Evolutionary conservation across 2,329 filamentous ascomycete species (phyloP).

Genomic region (Fusarium chaquense): DNA sequence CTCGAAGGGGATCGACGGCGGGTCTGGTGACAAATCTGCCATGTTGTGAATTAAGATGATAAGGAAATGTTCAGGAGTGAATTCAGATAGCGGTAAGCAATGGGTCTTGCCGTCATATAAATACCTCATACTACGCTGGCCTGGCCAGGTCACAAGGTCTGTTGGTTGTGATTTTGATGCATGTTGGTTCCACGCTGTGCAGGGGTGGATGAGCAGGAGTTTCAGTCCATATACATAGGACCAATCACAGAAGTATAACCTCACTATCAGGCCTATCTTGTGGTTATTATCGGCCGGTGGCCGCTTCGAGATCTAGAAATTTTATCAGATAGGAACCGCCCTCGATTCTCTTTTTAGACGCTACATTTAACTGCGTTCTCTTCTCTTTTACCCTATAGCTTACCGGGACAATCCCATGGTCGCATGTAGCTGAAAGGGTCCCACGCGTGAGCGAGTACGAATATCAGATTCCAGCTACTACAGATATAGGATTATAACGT

Average conservation of each 20-base stretch:
- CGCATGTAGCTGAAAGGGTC: too few species aligned
- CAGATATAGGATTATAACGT: too few species aligned
- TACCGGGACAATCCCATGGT: too few species aligned
- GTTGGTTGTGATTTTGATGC: constrained; percentile 3
- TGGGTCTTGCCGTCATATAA: background rate
- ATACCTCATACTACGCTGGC: background rate
- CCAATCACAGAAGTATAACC: background rate
- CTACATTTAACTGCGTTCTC: too few species aligned
- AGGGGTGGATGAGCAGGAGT: background rate
- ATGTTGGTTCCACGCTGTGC: constrained; percentile 1
- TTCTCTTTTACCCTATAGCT: too few species aligned
- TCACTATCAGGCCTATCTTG: too few species aligned
- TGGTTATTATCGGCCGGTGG: too few species aligned
- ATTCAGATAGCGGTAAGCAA: background rate
- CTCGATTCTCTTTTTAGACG: too few species aligned
- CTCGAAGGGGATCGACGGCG: background rate
- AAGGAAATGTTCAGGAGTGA: background rate
- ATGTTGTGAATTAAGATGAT: background rate
- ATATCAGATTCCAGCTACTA: too few species aligned
- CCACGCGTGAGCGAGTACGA: too few species aligned
- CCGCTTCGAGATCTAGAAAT: too few species aligned
- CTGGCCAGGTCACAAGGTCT: background rate
- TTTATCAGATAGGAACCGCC: too few species aligned
- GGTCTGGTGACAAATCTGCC: background rate
- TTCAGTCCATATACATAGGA: background rate